A percentile compares a stretch with the other conserved stretches of the same genome.
Conservation (phyloP, 148 eudicot genomes). For the Camellia granthamiana region DNA sequence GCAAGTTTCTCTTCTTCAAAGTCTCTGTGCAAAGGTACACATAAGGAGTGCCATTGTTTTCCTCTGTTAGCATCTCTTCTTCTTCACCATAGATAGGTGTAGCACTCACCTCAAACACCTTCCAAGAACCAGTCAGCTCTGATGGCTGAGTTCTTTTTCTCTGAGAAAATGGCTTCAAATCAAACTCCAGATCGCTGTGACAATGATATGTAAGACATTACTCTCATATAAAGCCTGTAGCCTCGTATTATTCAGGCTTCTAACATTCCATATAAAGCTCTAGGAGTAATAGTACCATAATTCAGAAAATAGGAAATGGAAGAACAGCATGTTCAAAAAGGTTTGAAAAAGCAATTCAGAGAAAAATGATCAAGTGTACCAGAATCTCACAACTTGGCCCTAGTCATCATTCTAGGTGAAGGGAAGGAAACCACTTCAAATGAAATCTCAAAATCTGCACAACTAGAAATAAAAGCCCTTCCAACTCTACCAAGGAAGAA, state of each 20-base stretch:
- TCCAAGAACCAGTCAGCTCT: constrained; percentile 84
- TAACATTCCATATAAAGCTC: not conserved
- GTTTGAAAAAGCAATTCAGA: not conserved
- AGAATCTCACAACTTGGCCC: not conserved
- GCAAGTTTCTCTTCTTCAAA: constrained; percentile 77
- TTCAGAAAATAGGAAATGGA: not conserved
- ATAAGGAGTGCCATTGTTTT: constrained; percentile 49
- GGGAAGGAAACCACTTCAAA: not conserved
- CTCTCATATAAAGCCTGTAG: not conserved
- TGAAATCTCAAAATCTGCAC: not conserved
- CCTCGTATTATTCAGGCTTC: not conserved
- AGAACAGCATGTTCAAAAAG: not conserved
- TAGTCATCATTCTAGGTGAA: not conserved
- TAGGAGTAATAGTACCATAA: not conserved
- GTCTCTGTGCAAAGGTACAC: constrained; percentile 90
- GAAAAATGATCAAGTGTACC: not conserved
- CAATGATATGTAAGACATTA: not conserved
- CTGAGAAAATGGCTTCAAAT: constrained; percentile 88
- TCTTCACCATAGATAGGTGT: constrained; percentile 86
- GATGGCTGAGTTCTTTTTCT: constrained; percentile 71
- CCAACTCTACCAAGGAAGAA: not conserved
- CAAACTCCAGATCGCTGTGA: constrained; percentile 67
- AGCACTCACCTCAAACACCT: constrained; percentile 94
- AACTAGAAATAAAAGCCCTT: not conserved
- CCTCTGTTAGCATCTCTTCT: constrained; percentile 49